phyloP scores from a whole-genome alignment of 345 rosid species.

The Lepidium didymum region DNA sequence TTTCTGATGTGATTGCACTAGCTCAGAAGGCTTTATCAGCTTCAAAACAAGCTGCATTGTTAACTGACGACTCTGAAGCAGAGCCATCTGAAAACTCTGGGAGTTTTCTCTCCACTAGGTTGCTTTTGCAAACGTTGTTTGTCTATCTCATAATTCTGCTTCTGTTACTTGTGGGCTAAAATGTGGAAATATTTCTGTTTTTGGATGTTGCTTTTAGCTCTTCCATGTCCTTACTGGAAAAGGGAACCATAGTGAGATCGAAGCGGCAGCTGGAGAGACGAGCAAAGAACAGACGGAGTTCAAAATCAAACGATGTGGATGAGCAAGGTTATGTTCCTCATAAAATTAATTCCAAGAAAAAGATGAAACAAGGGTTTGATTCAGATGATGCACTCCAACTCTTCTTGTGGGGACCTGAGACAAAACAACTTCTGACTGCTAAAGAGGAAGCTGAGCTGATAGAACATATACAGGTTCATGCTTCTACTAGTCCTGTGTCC shows the following conservation, averaged over 20 bases:
- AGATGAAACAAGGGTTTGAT: conserved; percentile 40
- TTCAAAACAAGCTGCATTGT: conserved; percentile 56
- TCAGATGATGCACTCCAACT: conserved; percentile 57
- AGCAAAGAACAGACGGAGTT: conserved; percentile 44
- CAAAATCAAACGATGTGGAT: conserved; percentile 33
- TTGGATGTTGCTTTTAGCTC: conserved; percentile 33
- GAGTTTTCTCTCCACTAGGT: conserved; percentile 50
- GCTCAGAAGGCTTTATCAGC: conserved; percentile 75
- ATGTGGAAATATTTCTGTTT: conserved; percentile 6
- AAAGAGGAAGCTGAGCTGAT: conserved; percentile 67
- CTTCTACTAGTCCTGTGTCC: background rate
- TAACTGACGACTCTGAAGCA: conserved; percentile 33
- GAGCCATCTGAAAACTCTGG: conserved; percentile 22
- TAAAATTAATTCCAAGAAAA: conserved; percentile 37
- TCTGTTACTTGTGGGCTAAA: background rate
- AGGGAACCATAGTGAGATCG: conserved; percentile 47
- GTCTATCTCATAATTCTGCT: conserved; percentile 2
- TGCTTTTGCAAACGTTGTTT: conserved; percentile 12
- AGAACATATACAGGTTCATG: conserved; percentile 59
- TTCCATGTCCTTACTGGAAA: conserved; percentile 30
- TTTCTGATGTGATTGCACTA: conserved; percentile 36
- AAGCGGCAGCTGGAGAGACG: conserved; percentile 51
- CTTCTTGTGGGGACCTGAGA: conserved; percentile 78
- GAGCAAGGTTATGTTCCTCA: conserved; percentile 33
- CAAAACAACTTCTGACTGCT: conserved; percentile 64